Percentiles rank a stretch among this genome's conserved stretches.
phyloP scores from a whole-genome alignment of 352 stramenopile genomes.

The Globisporangium ultimum region DNA sequence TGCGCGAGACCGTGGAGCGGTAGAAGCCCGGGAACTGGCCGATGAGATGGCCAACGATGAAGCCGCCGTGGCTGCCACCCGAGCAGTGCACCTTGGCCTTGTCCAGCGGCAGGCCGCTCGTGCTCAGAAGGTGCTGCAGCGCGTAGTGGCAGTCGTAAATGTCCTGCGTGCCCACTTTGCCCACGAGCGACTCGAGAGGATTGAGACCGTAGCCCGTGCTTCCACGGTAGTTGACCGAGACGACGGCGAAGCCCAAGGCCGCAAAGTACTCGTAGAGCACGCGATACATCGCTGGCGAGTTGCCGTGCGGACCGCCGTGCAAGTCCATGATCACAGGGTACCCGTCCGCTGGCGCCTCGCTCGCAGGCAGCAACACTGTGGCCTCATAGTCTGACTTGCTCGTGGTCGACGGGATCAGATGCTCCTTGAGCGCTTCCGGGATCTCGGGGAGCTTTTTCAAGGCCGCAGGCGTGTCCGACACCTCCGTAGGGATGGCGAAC shows the following conservation, averaged over 20 bases:
- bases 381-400: conserved; percentile 71
- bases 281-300: conserved; percentile 84
- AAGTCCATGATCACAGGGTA: conserved; percentile 82
- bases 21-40: conserved; percentile 94
- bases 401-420: conserved; percentile 45
- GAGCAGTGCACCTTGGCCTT: conserved; percentile 85
- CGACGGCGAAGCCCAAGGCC: conserved; percentile 85
- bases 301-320: conserved; percentile 93
- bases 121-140: conserved; percentile 65
- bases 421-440: conserved; percentile 28
- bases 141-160: conserved; percentile 91
- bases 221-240: conserved; percentile 96
- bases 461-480: conserved; percentile 40
- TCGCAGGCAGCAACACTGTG: conserved; percentile 62
- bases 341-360: conserved; percentile 24
- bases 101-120: conserved; percentile 67
- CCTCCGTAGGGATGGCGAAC: conserved; percentile 42
- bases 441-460: conserved; percentile 30
- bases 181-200: conserved; percentile 88
- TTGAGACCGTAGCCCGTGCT: conserved; percentile 91
- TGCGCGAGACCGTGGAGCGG: conserved; percentile 84
- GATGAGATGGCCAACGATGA: conserved; percentile 91
- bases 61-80: conserved; percentile 95
- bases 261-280: conserved; percentile 89
- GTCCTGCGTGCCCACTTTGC: conserved; percentile 90